Conservation (phyloP, 176 grass and related monocot species). For the Zea luxurians region DNA sequence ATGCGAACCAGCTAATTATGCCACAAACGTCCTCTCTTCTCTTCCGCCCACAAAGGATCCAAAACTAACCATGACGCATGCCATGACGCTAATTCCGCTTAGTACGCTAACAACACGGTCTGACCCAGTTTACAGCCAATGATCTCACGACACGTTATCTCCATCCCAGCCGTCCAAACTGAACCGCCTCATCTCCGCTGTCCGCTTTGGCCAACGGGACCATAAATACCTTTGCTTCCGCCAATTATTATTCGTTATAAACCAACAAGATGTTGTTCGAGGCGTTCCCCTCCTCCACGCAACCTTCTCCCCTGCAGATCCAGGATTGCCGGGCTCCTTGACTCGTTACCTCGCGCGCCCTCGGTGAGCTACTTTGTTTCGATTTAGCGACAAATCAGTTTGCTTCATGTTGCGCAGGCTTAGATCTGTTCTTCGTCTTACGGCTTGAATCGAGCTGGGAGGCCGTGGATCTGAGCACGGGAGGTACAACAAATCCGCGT, state of each 20-base stretch:
- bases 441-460: neutral
- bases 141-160: neutral
- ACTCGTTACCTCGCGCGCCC: neutral
- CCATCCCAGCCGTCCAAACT: neutral
- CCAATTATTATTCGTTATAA: neutral
- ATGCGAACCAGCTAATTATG: too few relatives aligned
- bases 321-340: neutral
- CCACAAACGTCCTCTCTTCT: neutral
- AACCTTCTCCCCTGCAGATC: neutral
- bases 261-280: neutral
- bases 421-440: neutral
- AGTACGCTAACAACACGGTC: neutral
- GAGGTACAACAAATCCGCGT: neutral
- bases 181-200: constrained; percentile 15
- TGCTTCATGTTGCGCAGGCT: constrained; percentile 18
- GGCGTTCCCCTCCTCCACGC: neutral
- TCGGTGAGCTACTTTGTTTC: neutral
- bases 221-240: constrained; percentile 42
- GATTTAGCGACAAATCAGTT: neutral
- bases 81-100: constrained; percentile 48
- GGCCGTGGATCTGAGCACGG: neutral
- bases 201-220: neutral
- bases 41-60: constrained; percentile 18
- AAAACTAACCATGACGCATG: constrained; percentile 18
- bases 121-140: constrained; percentile 7